phyloP scores from a whole-genome alignment of 1,284 basidiomycete genomes.

The Pseudozyma pruni region DNA sequence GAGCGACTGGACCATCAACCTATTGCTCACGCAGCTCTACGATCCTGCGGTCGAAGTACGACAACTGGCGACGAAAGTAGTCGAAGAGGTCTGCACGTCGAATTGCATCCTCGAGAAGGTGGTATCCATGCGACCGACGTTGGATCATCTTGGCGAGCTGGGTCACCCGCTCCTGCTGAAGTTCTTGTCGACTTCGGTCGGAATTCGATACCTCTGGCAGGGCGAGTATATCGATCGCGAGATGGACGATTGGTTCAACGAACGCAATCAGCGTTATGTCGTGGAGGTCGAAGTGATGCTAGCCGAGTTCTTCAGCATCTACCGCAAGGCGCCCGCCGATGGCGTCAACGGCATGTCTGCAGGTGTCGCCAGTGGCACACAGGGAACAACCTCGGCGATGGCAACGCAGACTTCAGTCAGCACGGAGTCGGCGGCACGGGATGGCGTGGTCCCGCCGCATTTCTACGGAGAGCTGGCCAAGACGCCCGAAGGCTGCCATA shows the following conservation, averaged over 20 bases:
- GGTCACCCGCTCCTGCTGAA: constrained; percentile 85
- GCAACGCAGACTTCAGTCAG: neutral
- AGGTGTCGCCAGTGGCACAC: constrained; percentile 3
- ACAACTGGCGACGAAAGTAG: constrained; percentile 84
- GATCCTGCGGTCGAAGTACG: constrained; percentile 90
- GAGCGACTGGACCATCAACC: constrained; percentile 65
- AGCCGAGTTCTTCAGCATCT: constrained; percentile 75
- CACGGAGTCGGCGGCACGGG: constrained; percentile 65
- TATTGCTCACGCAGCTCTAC: constrained; percentile 93
- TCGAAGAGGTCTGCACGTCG: constrained; percentile 88
- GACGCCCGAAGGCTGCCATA: constrained; percentile 90
- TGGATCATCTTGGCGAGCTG: constrained; percentile 93
- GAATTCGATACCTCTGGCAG: constrained; percentile 89
- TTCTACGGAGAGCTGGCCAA: constrained; percentile 98
- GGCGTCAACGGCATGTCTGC: constrained; percentile 3
- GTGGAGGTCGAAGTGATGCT: constrained; percentile 87
- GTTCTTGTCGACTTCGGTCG: constrained; percentile 92
- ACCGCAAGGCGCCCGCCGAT: constrained; percentile 68
- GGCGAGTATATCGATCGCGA: constrained; percentile 92
- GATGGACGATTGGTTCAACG: constrained; percentile 92
- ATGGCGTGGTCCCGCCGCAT: constrained; percentile 89
- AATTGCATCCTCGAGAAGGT: constrained; percentile 86
- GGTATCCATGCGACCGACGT: constrained; percentile 90
- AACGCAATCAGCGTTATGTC: constrained; percentile 83
- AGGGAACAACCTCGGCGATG: constrained; percentile 6